These are phyloP conservation scores for Fusarium nematophilum DNA, from an alignment of 2,329 filamentous ascomycete species.

Conservation along the genomic window DNA sequence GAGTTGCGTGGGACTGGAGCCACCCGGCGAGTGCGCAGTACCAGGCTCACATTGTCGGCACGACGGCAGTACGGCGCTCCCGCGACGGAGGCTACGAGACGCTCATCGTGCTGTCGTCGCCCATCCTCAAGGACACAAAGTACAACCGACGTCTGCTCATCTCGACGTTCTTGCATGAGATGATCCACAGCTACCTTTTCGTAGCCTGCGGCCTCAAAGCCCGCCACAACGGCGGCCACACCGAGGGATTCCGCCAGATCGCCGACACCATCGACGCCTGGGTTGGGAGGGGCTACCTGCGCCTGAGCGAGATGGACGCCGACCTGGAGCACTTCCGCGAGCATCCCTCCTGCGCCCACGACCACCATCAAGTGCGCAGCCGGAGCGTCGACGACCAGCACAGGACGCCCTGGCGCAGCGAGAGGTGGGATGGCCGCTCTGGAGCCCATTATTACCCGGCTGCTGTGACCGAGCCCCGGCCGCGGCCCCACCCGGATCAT, in stretches of 20 bases:
- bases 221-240: slow-evolving; percentile 67
- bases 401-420: slow-evolving; percentile 28
- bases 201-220: slow-evolving; percentile 70
- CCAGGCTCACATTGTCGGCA: slow-evolving; percentile 68
- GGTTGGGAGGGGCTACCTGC: slow-evolving; percentile 66
- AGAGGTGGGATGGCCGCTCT: slow-evolving; percentile 33
- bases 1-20: slow-evolving; percentile 73
- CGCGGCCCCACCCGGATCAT: slow-evolving; percentile 27
- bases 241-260: slow-evolving; percentile 68
- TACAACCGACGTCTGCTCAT: slow-evolving; percentile 72
- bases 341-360: slow-evolving; percentile 31
- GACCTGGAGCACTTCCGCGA: slow-evolving; percentile 66
- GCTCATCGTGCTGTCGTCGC: slow-evolving; percentile 69
- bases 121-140: slow-evolving; percentile 65
- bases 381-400: slow-evolving; percentile 30
- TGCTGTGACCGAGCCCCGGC: slow-evolving; percentile 26
- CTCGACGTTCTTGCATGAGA: slow-evolving; percentile 73
- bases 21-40: slow-evolving; percentile 62
- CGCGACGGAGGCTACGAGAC: slow-evolving; percentile 67
- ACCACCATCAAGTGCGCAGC: slow-evolving; percentile 37
- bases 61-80: slow-evolving; percentile 66
- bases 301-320: slow-evolving; percentile 70
- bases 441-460: slow-evolving; percentile 27
- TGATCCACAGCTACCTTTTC: slow-evolving; percentile 75
- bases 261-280: slow-evolving; percentile 70